A percentile compares a stretch with the other conserved stretches of the same genome.
These are phyloP conservation scores for Neonectria neomacrospora DNA, from an alignment of 2,329 filamentous ascomycete species.

Conservation along the genomic window DNA sequence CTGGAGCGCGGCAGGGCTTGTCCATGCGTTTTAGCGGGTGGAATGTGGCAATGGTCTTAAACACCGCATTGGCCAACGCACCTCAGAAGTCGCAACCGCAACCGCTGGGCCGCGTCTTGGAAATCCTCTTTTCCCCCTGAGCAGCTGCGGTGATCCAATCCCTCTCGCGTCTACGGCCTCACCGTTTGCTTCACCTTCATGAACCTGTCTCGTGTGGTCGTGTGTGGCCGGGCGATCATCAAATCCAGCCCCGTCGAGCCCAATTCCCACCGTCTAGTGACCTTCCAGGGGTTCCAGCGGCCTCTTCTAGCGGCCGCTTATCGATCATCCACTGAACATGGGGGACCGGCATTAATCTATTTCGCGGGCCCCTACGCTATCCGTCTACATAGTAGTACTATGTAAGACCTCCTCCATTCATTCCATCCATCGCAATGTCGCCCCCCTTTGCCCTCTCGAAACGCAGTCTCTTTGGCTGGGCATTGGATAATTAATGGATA, in stretches of 20 bases:
- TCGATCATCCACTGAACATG: slow-evolving; percentile 26
- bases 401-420: neutral
- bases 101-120: slow-evolving; percentile 1
- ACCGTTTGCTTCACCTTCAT: slow-evolving; percentile 28
- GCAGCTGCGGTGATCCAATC: slow-evolving; percentile 34
- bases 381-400: too few relatives aligned
- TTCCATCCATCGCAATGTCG: neutral
- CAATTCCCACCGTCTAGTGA: slow-evolving; percentile 18
- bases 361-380: slow-evolving; percentile 11
- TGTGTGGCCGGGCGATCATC: slow-evolving; percentile 9
- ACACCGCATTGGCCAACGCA: slow-evolving; percentile 32
- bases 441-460: neutral
- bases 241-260: slow-evolving; percentile 13
- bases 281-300: slow-evolving; percentile 16
- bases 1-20: slow-evolving; percentile 11
- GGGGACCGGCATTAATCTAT: slow-evolving; percentile 20
- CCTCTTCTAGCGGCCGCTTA: slow-evolving; percentile 27
- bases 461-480: slow-evolving; percentile 8
- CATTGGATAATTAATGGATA: slow-evolving; percentile 17
- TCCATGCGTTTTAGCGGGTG: slow-evolving; percentile 29
- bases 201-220: slow-evolving; percentile 37
- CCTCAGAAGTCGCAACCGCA: slow-evolving; percentile 5
- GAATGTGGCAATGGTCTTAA: slow-evolving; percentile 35
- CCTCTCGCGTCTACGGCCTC: slow-evolving; percentile 17
- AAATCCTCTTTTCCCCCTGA: slow-evolving; percentile 13